A percentile compares a stretch with the other conserved stretches of the same genome.
Conservation (phyloP, 129 eudicot species). For the Ambrosia trifida region DNA sequence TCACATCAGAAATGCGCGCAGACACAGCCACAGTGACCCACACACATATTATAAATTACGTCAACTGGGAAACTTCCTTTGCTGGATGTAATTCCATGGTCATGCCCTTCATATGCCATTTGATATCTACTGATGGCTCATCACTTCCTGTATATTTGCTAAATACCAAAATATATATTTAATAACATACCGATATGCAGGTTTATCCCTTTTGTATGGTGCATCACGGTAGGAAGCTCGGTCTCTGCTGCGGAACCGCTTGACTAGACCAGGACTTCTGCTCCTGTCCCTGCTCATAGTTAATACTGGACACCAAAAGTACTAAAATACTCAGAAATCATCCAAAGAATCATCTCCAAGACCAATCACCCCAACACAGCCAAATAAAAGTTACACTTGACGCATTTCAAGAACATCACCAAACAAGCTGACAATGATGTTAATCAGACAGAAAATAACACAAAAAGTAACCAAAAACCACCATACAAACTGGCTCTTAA, state of each 20-base stretch:
- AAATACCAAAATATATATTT: background rate
- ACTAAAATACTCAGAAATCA: slow-evolving; percentile 9
- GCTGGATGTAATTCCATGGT: slow-evolving; percentile 6
- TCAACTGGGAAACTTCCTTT: slow-evolving; percentile 5
- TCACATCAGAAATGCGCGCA: slow-evolving; percentile 7
- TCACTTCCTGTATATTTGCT: slow-evolving; percentile 1
- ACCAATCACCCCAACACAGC: slow-evolving; percentile 4
- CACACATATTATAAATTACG: background rate
- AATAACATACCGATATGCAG: slow-evolving; percentile 40
- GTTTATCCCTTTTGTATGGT: slow-evolving; percentile 61
- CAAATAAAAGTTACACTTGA: background rate
- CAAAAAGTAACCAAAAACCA: background rate
- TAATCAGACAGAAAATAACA: slow-evolving; percentile 6
- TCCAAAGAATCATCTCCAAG: slow-evolving; percentile 1
- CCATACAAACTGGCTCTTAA: background rate
- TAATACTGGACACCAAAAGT: slow-evolving; percentile 10
- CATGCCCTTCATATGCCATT: slow-evolving; percentile 15
- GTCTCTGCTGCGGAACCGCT: slow-evolving; percentile 52
- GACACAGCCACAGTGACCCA: too few species aligned
- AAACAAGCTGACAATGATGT: slow-evolving; percentile 1
- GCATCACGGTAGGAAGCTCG: slow-evolving; percentile 63
- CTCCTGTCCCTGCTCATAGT: slow-evolving; percentile 59
- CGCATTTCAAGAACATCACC: slow-evolving; percentile 18
- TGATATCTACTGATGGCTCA: background rate
- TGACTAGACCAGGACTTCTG: slow-evolving; percentile 51